A percentile compares a stretch with the other conserved stretches of the same genome.
Conservation (phyloP, 495 filamentous ascomycete species). For the Aspergillus heteromorphus region DNA sequence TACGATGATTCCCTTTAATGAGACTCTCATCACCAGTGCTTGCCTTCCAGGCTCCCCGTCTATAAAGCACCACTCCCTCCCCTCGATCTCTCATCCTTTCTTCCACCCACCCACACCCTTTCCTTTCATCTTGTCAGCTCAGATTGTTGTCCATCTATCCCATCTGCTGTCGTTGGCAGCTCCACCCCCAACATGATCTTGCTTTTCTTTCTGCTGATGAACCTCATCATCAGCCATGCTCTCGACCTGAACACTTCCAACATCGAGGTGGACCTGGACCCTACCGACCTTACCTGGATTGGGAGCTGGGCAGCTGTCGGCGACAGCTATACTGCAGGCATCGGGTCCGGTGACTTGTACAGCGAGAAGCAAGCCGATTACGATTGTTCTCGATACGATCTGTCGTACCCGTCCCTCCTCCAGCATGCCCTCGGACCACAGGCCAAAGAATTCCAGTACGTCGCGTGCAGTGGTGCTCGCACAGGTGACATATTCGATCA, state of each 20-base stretch:
- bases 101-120: too few relatives aligned
- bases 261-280: background rate
- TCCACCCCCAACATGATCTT: background rate
- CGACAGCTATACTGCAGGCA: conserved; percentile 30
- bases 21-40: too few relatives aligned
- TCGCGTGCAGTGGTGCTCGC: conserved; percentile 22
- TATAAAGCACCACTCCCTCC: too few relatives aligned
- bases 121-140: too few relatives aligned
- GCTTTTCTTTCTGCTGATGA: background rate
- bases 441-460: conserved; percentile 2
- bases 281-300: conserved; percentile 20
- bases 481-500: conserved; percentile 17
- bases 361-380: background rate
- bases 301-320: conserved; percentile 26
- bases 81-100: too few relatives aligned
- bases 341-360: conserved; percentile 20
- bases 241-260: background rate
- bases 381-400: conserved; percentile 24
- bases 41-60: too few relatives aligned
- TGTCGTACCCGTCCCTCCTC: conserved; percentile 15
- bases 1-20: too few relatives aligned
- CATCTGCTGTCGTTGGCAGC: too few relatives aligned
- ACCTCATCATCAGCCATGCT: background rate
- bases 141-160: too few relatives aligned
- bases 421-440: conserved; percentile 4